Evolutionary conservation across 148 eudicot genomes (phyloP).

Genomic region (Amaranthus palmeri): DNA sequence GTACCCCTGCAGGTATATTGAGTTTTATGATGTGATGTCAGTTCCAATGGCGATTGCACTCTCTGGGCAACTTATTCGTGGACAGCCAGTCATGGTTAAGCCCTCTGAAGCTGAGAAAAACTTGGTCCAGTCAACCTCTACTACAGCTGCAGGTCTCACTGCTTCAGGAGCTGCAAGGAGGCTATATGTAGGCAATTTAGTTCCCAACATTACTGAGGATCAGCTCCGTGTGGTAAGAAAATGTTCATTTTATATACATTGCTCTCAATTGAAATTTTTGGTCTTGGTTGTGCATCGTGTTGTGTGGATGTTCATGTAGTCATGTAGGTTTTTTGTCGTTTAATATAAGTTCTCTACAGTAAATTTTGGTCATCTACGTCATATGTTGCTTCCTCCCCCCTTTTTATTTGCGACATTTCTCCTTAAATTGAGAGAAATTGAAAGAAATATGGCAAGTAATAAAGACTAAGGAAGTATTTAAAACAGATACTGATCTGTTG

Average conservation of each 20-base stretch:
- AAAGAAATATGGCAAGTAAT: too few relatives aligned
- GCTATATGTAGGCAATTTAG: constrained; percentile 84
- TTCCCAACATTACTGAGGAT: constrained; percentile 66
- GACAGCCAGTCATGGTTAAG: constrained; percentile 91
- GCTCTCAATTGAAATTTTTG: background rate
- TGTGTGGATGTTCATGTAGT: too few relatives aligned
- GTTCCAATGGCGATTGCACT: constrained; percentile 98
- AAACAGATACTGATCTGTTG: too few relatives aligned
- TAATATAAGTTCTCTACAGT: too few relatives aligned
- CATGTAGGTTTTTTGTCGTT: too few relatives aligned
- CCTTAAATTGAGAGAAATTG: too few relatives aligned
- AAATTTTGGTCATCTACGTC: too few relatives aligned
- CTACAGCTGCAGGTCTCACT: constrained; percentile 43
- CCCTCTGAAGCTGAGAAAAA: constrained; percentile 99
- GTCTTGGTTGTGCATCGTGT: background rate
- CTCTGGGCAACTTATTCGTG: constrained; percentile 84
- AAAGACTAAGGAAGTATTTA: too few relatives aligned
- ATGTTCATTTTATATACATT: background rate
- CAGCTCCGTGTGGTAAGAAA: constrained; percentile 79
- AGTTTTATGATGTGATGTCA: constrained; percentile 87
- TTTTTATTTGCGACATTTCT: too few relatives aligned
- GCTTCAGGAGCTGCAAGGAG: constrained; percentile 72
- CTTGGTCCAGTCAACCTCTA: constrained; percentile 63
- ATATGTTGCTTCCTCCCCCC: too few relatives aligned
- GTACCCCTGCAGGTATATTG: constrained; percentile 59